phyloP scores from a whole-genome alignment of 345 rosid genomes.

The Cochlearia excelsa region DNA sequence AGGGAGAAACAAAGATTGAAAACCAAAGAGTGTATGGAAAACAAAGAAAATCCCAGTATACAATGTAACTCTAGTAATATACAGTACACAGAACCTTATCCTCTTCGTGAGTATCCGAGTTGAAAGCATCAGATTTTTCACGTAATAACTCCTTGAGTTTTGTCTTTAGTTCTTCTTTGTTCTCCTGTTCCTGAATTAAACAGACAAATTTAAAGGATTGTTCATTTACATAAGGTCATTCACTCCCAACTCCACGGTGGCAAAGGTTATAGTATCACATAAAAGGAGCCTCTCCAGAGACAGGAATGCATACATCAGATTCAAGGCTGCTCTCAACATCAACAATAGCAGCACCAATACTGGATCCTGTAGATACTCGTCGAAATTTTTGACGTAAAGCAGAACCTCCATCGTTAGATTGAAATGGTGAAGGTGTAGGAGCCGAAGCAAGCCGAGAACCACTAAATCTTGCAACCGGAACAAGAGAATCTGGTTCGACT shows the following conservation, averaged over 20 bases:
- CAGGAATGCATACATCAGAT: conserved; percentile 77
- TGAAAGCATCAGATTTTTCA: conserved; percentile 79
- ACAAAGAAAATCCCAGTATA: conserved; percentile 1
- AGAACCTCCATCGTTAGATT: conserved; percentile 37
- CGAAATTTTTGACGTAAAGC: conserved; percentile 45
- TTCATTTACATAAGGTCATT: background rate
- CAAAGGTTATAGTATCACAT: background rate
- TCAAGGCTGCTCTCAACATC: conserved; percentile 78
- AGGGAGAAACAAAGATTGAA: background rate
- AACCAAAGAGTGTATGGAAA: conserved; percentile 6
- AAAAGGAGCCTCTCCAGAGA: conserved; percentile 37
- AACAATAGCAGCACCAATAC: conserved; percentile 89
- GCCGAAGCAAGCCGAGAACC: conserved; percentile 95
- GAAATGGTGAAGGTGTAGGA: conserved; percentile 75
- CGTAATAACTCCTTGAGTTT: conserved; percentile 75
- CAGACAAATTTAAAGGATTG: conserved; percentile 6
- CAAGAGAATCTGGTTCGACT: conserved; percentile 61
- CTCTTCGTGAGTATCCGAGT: conserved; percentile 58
- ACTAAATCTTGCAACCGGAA: conserved; percentile 71
- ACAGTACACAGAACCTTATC: conserved; percentile 65
- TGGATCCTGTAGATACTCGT: conserved; percentile 58
- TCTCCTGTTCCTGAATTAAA: conserved; percentile 49
- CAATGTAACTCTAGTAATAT: background rate
- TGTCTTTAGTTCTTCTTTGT: conserved; percentile 67
- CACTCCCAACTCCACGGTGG: too few species aligned